A percentile compares a stretch with the other conserved stretches of the same genome.
Evolutionary conservation across 164 flowering plant genomes (phyloP).

Genomic region (Nelumbo lutea): DNA sequence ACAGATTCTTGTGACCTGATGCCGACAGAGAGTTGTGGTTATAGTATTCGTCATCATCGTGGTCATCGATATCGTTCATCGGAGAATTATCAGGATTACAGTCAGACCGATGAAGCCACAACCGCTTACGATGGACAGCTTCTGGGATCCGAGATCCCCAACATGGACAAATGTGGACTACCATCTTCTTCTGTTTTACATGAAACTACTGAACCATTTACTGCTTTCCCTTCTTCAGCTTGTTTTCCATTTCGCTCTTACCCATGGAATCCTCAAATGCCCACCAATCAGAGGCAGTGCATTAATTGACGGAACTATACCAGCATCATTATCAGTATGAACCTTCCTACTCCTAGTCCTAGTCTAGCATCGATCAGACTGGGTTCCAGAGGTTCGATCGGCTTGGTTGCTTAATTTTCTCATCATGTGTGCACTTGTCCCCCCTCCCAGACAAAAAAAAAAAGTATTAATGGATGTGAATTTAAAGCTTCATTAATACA

Average conservation of each 20-base stretch:
- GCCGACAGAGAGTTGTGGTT: conserved; percentile 21
- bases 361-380: conserved; percentile 20
- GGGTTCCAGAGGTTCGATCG: conserved; percentile 17
- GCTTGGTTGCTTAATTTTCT: not conserved
- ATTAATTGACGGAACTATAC: conserved; percentile 24
- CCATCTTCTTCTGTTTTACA: conserved; percentile 13
- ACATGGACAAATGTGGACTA: conserved; percentile 16
- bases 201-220: conserved; percentile 17
- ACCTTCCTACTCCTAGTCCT: conserved; percentile 14
- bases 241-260: conserved; percentile 13
- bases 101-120: conserved; percentile 1
- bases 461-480: not conserved
- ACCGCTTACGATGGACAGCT: conserved; percentile 11
- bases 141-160: conserved; percentile 17
- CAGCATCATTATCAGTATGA: conserved; percentile 24
- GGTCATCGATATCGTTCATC: conserved; percentile 9
- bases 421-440: not conserved
- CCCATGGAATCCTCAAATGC: conserved; percentile 6
- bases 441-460: not conserved
- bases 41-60: conserved; percentile 10
- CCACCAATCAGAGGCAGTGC: conserved; percentile 25
- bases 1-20: conserved; percentile 11
- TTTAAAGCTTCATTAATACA: not conserved
- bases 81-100: not conserved
- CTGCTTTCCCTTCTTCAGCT: conserved; percentile 1